A percentile compares a stretch with the other conserved stretches of the same genome.
phyloP scores from a whole-genome alignment of 345 rosid genomes.

The Gossypium anomalum region DNA sequence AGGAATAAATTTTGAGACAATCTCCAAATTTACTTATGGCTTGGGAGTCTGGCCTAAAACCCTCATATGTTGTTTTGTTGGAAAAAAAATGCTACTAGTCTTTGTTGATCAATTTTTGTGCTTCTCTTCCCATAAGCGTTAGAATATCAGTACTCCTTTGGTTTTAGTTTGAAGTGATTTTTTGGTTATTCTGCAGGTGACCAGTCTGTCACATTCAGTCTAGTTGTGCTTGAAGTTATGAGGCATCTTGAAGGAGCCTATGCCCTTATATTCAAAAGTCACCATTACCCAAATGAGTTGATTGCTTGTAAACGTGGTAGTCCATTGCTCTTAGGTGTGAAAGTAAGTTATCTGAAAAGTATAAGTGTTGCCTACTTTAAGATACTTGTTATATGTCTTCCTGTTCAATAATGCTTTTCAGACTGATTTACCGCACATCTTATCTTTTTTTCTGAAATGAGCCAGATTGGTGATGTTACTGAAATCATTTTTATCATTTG shows the following conservation, averaged over 20 bases:
- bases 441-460: not conserved
- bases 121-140: not conserved
- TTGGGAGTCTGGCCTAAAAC: not conserved
- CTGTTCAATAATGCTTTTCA: not conserved
- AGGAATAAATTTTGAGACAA: not conserved
- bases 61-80: not conserved
- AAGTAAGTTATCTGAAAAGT: conserved; percentile 46
- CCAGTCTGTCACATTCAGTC: conserved; percentile 66
- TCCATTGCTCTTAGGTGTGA: conserved; percentile 85
- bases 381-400: not conserved
- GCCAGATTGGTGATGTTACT: not conserved
- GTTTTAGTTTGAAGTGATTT: conserved; percentile 5
- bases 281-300: conserved; percentile 88
- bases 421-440: not conserved
- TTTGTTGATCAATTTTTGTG: not conserved
- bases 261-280: conserved; percentile 95
- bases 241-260: conserved; percentile 98
- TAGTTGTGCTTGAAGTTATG: conserved; percentile 94
- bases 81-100: not conserved
- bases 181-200: conserved; percentile 40
- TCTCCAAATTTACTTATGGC: not conserved
- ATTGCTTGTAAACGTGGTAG: conserved; percentile 97
- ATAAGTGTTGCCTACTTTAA: not conserved
- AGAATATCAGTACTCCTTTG: not conserved
- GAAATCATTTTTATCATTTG: not conserved